Percentiles rank a stretch among this genome's conserved stretches.
Conservation (phyloP, 495 filamentous ascomycete species). For the Friedmanniomyces simplex region DNA sequence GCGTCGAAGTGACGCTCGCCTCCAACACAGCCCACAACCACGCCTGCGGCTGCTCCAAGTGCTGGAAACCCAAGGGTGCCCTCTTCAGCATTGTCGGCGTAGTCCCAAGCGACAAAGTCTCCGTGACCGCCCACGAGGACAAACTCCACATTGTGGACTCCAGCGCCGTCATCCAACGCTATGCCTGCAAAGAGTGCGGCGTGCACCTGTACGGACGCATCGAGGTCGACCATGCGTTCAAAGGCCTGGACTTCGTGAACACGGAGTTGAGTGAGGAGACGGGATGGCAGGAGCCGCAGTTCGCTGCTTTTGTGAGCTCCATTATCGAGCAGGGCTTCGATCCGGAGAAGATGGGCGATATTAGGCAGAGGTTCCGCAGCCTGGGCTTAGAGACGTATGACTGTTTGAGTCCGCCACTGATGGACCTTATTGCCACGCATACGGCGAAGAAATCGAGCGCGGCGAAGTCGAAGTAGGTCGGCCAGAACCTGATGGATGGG, state of each 20-base stretch:
- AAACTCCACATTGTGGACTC: slow-evolving; percentile 46
- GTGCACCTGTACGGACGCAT: slow-evolving; percentile 50
- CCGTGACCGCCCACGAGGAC: slow-evolving; percentile 23
- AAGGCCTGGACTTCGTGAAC: slow-evolving; percentile 53
- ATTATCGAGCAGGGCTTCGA: slow-evolving; percentile 53
- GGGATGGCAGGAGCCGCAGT: slow-evolving; percentile 55
- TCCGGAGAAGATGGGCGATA: slow-evolving; percentile 40
- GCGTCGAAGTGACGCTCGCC: slow-evolving; percentile 41
- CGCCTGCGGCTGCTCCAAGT: slow-evolving; percentile 55
- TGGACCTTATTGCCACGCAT: slow-evolving; percentile 5
- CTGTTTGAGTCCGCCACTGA: slow-evolving; percentile 14
- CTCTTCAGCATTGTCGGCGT: slow-evolving; percentile 53
- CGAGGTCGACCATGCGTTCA: slow-evolving; percentile 50
- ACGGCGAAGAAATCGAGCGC: background rate
- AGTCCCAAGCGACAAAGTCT: slow-evolving; percentile 37
- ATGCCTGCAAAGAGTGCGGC: slow-evolving; percentile 48
- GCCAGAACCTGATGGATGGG: background rate
- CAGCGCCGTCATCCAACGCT: slow-evolving; percentile 43
- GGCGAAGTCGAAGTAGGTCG: slow-evolving; percentile 1
- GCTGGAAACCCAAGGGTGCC: slow-evolving; percentile 49
- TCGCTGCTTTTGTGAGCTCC: slow-evolving; percentile 49
- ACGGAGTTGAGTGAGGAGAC: slow-evolving; percentile 43
- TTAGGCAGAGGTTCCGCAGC: slow-evolving; percentile 38
- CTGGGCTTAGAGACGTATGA: slow-evolving; percentile 48
- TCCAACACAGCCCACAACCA: slow-evolving; percentile 53